Evolutionary conservation across 495 filamentous ascomycete species (phyloP), one percentile per base, ranked within the genome.

Genomic region (Penicillium parvum): DNA sequence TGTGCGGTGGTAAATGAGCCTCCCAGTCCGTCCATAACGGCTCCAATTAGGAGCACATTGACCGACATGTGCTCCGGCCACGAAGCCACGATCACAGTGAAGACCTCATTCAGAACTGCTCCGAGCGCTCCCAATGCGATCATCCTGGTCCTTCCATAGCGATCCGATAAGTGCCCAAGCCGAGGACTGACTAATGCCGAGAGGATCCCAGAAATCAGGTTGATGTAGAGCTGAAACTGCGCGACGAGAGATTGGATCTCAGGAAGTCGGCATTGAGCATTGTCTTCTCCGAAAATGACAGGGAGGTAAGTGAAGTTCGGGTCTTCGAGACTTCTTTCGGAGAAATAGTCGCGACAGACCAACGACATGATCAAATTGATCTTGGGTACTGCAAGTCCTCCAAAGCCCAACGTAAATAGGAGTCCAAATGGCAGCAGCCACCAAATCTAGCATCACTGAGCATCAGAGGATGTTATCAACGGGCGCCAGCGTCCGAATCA

Each of bases 1-100:
- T 88, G 84, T 3, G 77, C 81, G 1, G 84, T 76, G 2, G 87
- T 90, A 63, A 96, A 95, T 22, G 88, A 94, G 11, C 91, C 92
- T 14, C 81, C 79, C 0, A 96, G 52, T 1, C 91, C 91, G 58
- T 97, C 91, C 22, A 86, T 66, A 16, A 85, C 69, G 19, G 76
- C 76, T 12, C 87, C 87, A 4, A 90, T 37, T 6, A 97, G 69
- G 9, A 98, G 66, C 70, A 83, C 81, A 32, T 83, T 78, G 41
- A 89, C 82, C 37, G 80, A 72, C 26, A 92, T 65, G 0, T 60
- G 68, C 0, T 92, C 84, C 7, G 88, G 83, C 55, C 77, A 86
- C 47, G 73, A 84, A 27, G 79, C 87, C 10, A 89, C 79, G 5
- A 89, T 49, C 23, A 92, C 84, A 19, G 85, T 87, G 37, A 92